Base-by-base conservation (phyloP, 2,329 filamentous ascomycete genomes). In the Botrytis elliptica region DNA sequence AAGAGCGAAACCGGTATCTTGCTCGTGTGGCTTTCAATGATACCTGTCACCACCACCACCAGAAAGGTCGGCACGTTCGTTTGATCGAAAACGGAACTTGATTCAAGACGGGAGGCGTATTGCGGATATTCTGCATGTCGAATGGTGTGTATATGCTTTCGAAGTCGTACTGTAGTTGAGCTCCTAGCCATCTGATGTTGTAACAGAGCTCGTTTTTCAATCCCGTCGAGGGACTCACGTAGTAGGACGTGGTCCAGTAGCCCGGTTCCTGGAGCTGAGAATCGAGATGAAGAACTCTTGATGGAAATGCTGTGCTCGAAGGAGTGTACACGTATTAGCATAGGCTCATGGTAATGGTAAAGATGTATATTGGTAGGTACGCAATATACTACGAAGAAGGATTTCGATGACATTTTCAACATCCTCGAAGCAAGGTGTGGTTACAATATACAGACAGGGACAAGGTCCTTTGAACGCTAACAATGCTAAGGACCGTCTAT, bases 401-500 rank as follows among this genome's bases (percentile, higher is more conserved):
- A 57, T 57, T 69, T 57, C 18, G 66, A 59, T 20, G 16, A 42
- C 16, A 38, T 40, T 40, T 57, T 57, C 36, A 25, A 42, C 52
- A 52, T 33, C 66, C 44, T 44, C 52, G 18, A 59, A 7, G 49
- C n/a, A 69, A 57, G 10, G 66, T 69, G 66, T 69, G 66, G 66
- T 69, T 69, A 57, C 66, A 69, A 29, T 69, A 52, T 59, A 33
- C 36, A n/a, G 49, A 57, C 49, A 68, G n/a, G 49, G 66, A 57
- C 66, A 69, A 69, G 49, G 66, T n/a, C 49, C n/a, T 33, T 57
- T 14, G 49, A 69, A 57, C 33, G 36, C 36, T 57, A 68, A 57
- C 55, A 38, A 42, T 22, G 10, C 46, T 25, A n/a, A 44, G 10
- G 38, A 42, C 10, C 16, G 10, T 42, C 49, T 29, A 68, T 68